These are phyloP conservation scores for Phytophthora quininea DNA, from an alignment of 352 stramenopile species.

Conservation along the genomic window DNA sequence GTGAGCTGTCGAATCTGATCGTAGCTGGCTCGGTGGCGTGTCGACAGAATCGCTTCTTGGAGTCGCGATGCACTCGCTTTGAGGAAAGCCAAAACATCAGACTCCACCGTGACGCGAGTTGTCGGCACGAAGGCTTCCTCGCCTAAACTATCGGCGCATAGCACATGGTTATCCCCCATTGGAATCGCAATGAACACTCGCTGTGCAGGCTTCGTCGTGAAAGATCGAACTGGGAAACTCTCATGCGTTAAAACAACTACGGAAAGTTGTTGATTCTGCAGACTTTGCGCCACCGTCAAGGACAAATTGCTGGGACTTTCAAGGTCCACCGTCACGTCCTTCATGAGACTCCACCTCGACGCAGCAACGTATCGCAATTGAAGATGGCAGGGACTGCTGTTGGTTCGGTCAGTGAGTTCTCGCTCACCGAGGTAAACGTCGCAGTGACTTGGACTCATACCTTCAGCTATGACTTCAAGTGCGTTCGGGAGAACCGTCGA, in stretches of 20 bases:
- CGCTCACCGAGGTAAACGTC: conserved; percentile 66
- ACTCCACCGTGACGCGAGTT: conserved; percentile 46
- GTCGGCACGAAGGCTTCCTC: conserved; percentile 49
- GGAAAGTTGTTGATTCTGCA: conserved; percentile 39
- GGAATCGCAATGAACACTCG: conserved; percentile 46
- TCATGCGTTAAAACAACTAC: conserved; percentile 44
- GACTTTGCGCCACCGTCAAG: conserved; percentile 50
- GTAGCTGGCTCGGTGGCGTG: conserved; percentile 50
- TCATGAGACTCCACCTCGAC: conserved; percentile 61
- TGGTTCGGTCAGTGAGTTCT: conserved; percentile 10
- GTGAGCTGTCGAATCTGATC: conserved; percentile 49
- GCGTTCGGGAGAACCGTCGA: conserved; percentile 22
- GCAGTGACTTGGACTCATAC: conserved; percentile 33
- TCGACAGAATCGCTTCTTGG: conserved; percentile 39
- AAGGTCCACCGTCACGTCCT: conserved; percentile 40
- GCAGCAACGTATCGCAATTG: conserved; percentile 45
- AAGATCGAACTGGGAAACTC: conserved; percentile 26
- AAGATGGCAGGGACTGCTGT: conserved; percentile 20
- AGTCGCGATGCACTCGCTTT: conserved; percentile 34
- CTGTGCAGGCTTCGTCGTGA: conserved; percentile 36
- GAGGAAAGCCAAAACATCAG: conserved; percentile 62
- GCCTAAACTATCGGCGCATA: conserved; percentile 68
- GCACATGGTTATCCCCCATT: conserved; percentile 58
- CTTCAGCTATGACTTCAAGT: conserved; percentile 37
- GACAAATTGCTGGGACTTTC: conserved; percentile 29